Evolutionary conservation across 2,329 filamentous ascomycete species (phyloP).

Genomic region (Trichoderma sp.): DNA sequence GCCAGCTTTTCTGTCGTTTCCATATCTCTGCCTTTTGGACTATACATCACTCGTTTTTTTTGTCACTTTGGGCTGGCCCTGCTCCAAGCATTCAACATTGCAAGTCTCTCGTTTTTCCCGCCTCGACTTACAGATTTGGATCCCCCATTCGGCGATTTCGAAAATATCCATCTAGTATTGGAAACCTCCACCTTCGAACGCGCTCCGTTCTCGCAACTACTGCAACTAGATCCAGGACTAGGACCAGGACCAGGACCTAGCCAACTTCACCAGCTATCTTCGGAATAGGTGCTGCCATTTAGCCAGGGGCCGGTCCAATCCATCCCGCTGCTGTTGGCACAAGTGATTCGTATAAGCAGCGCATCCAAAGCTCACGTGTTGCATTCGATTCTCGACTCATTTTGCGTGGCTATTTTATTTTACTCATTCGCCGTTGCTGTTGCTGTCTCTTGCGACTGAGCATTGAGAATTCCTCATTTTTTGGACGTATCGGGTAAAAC

Average conservation of each 20-base stretch:
- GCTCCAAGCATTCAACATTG: not conserved
- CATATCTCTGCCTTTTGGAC: not conserved
- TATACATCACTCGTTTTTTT: not conserved
- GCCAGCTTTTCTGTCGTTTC: not conserved
- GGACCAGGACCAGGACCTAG: not conserved
- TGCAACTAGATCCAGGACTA: not conserved
- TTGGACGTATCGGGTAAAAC: not conserved
- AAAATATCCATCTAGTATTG: not conserved
- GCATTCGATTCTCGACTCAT: not conserved
- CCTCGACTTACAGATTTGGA: not conserved
- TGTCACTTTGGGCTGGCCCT: not conserved
- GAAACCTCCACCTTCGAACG: not conserved
- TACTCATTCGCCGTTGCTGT: not conserved
- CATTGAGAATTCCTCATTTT: not conserved
- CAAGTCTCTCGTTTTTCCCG: not conserved
- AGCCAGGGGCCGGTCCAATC: not conserved
- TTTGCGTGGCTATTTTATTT: not conserved
- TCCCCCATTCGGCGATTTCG: not conserved
- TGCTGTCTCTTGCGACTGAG: not conserved
- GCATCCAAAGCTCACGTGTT: not conserved
- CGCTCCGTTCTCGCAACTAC: not conserved
- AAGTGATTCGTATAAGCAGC: not conserved
- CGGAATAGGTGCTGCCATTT: constrained; percentile 2
- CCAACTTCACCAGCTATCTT: not conserved
- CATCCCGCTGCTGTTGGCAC: not conserved